Conservation (phyloP, 257 asterid species). For the Leonotis leonurus region DNA sequence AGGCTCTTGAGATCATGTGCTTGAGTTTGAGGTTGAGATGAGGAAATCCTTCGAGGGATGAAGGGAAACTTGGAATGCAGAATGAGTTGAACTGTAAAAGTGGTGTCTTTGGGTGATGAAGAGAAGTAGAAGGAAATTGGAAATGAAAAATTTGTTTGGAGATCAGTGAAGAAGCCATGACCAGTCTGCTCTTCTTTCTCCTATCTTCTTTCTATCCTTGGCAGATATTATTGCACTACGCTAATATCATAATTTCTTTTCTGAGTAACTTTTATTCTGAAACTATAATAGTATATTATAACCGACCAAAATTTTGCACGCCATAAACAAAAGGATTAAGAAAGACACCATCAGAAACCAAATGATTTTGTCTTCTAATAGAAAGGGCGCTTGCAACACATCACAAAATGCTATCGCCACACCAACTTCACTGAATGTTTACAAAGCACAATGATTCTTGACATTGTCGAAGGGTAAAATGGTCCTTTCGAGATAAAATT, state of each 20-base stretch:
- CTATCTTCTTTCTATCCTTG: neutral
- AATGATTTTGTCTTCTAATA: constrained; percentile 5
- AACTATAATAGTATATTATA: no score
- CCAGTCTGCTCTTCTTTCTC: constrained; percentile 7
- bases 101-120: no score
- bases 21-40: constrained; percentile 29
- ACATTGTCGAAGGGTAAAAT: no score
- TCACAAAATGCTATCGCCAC: constrained; percentile 13
- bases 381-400: no score
- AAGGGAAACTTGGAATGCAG: constrained; percentile 6
- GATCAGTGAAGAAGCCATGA: constrained; percentile 49
- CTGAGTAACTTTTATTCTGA: no score
- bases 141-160: constrained; percentile 19
- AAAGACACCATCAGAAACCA: neutral
- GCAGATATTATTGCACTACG: no score
- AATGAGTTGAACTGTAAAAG: constrained; percentile 5
- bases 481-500: no score
- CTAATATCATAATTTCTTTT: no score
- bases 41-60: constrained; percentile 17
- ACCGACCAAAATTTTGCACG: neutral
- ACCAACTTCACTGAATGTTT: no score
- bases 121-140: neutral
- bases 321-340: neutral
- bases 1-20: constrained; percentile 29
- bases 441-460: no score